phyloP scores from a whole-genome alignment of 306 rosid species.

The Rosa lucieae region DNA sequence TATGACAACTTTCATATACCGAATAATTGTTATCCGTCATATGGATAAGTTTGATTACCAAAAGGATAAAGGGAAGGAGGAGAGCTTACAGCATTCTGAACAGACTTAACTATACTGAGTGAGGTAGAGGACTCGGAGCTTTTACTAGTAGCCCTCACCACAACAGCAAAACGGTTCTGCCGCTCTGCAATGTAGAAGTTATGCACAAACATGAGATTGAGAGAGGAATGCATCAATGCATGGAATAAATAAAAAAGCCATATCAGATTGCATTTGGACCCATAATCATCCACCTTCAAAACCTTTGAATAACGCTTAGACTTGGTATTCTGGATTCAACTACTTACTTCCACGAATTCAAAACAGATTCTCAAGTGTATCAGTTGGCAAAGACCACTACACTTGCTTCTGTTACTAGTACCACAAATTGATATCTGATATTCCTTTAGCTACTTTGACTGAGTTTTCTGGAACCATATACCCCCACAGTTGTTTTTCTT shows the following conservation, averaged over 20 bases:
- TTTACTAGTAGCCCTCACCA: constrained; percentile 69
- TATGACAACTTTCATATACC: not conserved
- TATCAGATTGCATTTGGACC: not conserved
- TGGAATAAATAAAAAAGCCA: not conserved
- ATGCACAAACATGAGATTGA: not conserved
- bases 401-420: not conserved
- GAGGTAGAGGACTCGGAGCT: constrained; percentile 75
- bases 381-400: not conserved
- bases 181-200: constrained; percentile 44
- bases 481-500: not conserved
- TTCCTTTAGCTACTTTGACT: not conserved
- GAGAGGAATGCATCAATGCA: not conserved
- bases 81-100: constrained; percentile 70
- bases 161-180: constrained; percentile 30
- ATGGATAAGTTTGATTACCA: not conserved
- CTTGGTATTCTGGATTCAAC: constrained; percentile 4
- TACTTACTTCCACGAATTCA: not conserved
- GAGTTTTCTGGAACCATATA: not conserved
- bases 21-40: not conserved
- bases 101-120: constrained; percentile 61
- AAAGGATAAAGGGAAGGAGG: constrained; percentile 28
- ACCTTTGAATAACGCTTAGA: not conserved
- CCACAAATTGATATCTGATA: not conserved
- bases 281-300: not conserved
- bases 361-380: not conserved